Evolutionary conservation across 2,329 filamentous ascomycete species (phyloP), one percentile per base, ranked within the genome.

Genomic region (Botryotinia globosa): DNA sequence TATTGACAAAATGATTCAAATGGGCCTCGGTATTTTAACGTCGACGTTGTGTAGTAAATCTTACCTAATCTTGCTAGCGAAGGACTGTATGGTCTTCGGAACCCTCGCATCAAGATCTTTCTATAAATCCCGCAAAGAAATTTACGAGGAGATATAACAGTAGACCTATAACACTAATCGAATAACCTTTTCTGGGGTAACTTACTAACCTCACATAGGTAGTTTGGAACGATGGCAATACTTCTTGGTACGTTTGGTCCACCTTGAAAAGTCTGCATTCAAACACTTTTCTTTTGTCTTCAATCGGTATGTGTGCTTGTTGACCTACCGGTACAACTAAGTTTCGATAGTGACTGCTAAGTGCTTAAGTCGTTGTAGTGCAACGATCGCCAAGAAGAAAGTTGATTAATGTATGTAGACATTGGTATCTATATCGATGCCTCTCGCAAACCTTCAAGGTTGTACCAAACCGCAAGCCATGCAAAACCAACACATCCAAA

Each of bases 161-260:
- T 3, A 62, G 25, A 62, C 14, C 59, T 25, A 62, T 62, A 62
- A 39, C 59, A n/a, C 59, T 42, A 42, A 62, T 14, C 34, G 25
- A 62, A 39, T 62, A 62, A 61, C 58, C 37, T 61, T 61, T 61
- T 37, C 58, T 61, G 58, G 58, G 58, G 58, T 61, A 61, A 42
- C 34, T n/a, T 37, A 18, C 59, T 62, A 62, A 58, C 59, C 34
- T 62, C 12, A 22, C 22, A 5, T n/a, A n/a, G 25, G 34, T 42
- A 39, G 59, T 62, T 39, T 62, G 16, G 59, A 39, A 10, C 37
- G 25, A 39, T 62, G 59, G 37, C 34, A 62, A n/a, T n/a, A n/a
- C 59, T 62, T 37, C 22, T 16, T 54, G 14, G 51, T n/a, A 54
- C 14, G 9, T 39, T 62, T 62, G n/a, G 37, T 62, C 25, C 22